Conservation (phyloP, 257 asterid species). For the Ilex aquifolium region DNA sequence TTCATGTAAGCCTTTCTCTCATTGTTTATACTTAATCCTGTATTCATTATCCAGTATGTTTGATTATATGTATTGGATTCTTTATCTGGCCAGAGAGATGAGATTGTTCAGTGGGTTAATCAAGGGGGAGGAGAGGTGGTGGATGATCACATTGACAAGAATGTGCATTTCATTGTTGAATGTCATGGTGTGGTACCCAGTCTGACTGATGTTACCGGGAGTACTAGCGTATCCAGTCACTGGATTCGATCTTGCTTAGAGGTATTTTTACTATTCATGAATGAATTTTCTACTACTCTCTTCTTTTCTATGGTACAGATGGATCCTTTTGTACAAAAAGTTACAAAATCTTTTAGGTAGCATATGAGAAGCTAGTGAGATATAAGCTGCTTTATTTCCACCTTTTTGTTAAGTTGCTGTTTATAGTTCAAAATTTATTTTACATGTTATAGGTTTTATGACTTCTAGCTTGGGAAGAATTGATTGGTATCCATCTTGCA, state of each 20-base stretch:
- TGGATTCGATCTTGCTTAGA: conserved; percentile 83
- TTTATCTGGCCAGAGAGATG: conserved; percentile 59
- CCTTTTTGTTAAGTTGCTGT: not conserved
- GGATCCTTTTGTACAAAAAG: not conserved
- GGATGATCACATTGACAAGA: conserved; percentile 42
- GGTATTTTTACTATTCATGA: conserved; percentile 36
- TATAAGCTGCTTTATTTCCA: not conserved
- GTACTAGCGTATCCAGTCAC: conserved; percentile 68
- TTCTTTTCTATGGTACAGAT: not conserved
- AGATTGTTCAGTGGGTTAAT: conserved; percentile 69
- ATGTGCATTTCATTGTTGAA: conserved; percentile 64
- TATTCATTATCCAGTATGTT: no score
- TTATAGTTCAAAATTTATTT: not conserved
- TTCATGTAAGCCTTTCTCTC: no score
- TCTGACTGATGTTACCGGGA: conserved; percentile 22
- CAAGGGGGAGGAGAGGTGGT: conserved; percentile 83
- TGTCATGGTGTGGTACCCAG: conserved; percentile 59
- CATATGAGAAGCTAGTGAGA: no score
- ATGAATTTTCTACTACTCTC: conserved; percentile 8
- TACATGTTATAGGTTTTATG: not conserved
- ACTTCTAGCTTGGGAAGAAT: no score
- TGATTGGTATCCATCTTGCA: no score
- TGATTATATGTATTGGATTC: not conserved
- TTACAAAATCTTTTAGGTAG: not conserved
- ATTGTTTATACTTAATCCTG: no score